These are phyloP conservation scores for Taiwanofungus camphoratus DNA, from an alignment of 1,284 basidiomycete species.

Conservation along the genomic window DNA sequence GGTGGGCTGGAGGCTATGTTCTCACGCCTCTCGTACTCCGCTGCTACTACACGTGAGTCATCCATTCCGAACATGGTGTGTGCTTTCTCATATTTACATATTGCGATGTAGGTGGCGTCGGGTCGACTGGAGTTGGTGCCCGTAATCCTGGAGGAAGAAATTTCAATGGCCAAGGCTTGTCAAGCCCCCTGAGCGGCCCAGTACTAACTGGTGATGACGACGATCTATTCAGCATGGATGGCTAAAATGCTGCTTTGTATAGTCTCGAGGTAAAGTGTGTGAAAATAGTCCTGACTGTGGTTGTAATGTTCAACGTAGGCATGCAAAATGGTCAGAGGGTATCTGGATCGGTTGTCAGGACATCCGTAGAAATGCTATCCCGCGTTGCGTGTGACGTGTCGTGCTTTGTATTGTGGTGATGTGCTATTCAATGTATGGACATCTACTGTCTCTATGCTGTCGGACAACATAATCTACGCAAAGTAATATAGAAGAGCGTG, in stretches of 20 bases:
- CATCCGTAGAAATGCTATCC: background rate
- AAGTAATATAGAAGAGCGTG: no score
- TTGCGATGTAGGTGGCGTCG: conserved; percentile 11
- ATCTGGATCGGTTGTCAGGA: background rate
- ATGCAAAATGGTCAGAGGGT: background rate
- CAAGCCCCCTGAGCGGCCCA: conserved; percentile 54
- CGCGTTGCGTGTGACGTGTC: background rate
- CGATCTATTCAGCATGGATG: conserved; percentile 64
- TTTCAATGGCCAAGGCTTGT: conserved; percentile 31
- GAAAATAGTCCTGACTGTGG: no score
- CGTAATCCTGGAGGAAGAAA: conserved; percentile 36
- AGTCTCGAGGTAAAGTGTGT: no score
- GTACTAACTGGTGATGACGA: conserved; percentile 56
- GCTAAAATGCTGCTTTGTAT: conserved; percentile 23
- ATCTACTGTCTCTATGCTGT: background rate
- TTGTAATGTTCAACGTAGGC: no score
- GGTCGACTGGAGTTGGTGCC: conserved; percentile 26
- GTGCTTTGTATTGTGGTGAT: conserved; percentile 2
- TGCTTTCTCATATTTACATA: conserved; percentile 4
- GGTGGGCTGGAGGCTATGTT: conserved; percentile 27
- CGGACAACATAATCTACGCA: no score
- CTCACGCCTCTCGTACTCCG: conserved; percentile 28
- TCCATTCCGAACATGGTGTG: conserved; percentile 3
- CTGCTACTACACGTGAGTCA: conserved; percentile 24
- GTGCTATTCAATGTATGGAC: background rate